Evolutionary conservation across 257 asterid genomes (phyloP).

Genomic region (Solanum acaule): DNA sequence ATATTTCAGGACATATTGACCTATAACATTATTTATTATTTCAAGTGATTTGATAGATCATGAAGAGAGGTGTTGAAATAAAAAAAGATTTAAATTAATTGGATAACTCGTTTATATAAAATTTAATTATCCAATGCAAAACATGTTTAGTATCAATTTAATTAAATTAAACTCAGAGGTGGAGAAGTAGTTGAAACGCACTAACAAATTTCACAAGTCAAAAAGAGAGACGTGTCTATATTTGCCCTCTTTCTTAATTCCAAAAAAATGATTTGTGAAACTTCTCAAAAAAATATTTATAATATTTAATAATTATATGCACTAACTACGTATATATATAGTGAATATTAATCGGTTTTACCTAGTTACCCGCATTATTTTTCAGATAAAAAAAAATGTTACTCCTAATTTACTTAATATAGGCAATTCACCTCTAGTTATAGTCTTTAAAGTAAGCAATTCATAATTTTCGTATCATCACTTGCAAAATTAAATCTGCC

Average conservation of each 20-base stretch:
- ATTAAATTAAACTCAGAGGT: not conserved
- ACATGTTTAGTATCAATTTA: not conserved
- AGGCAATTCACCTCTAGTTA: not conserved
- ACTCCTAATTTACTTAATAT: not conserved
- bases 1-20: not conserved
- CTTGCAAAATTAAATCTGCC: not conserved
- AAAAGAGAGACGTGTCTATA: not conserved
- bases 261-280: not conserved
- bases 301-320: not conserved
- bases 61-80: not conserved
- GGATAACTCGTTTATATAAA: not conserved
- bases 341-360: not conserved
- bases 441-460: not conserved
- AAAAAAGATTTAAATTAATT: not conserved
- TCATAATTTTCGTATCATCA: not conserved
- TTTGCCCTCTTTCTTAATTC: not conserved
- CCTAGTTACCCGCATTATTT: not conserved
- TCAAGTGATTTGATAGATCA: not conserved
- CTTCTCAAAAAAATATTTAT: not conserved
- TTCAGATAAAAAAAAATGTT: not conserved
- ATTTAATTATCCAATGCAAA: not conserved
- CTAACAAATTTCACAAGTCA: not conserved
- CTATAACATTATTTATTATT: not conserved
- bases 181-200: not conserved
- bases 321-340: not conserved